These are phyloP conservation scores for Iberis pinnata DNA, from an alignment of 345 rosid genomes.

Conservation along the genomic window DNA sequence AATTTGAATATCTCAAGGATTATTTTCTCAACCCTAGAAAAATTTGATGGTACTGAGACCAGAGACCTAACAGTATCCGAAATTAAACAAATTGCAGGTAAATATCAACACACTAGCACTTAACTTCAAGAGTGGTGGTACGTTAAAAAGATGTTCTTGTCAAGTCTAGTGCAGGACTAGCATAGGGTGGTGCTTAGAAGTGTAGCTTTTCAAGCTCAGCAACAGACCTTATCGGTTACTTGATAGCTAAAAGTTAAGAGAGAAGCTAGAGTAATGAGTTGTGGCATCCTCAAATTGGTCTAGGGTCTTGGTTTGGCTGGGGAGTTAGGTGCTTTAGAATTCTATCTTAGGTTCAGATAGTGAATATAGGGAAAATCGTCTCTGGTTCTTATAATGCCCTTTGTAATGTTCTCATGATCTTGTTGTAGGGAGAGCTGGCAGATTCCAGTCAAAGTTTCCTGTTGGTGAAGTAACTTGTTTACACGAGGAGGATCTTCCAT, in stretches of 20 bases:
- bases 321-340: neutral
- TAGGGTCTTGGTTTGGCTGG: neutral
- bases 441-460: conserved; percentile 82
- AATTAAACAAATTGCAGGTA: conserved; percentile 95
- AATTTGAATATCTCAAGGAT: conserved; percentile 86
- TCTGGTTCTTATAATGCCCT: neutral
- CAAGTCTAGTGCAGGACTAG: neutral
- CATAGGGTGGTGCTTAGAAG: neutral
- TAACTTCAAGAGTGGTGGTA: neutral
- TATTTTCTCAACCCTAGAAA: conserved; percentile 68
- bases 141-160: conserved; percentile 1
- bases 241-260: neutral
- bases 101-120: neutral
- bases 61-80: conserved; percentile 72
- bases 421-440: conserved; percentile 77
- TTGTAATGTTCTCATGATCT: conserved; percentile 10
- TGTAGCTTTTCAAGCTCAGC: conserved; percentile 6
- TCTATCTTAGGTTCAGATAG: neutral
- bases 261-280: neutral
- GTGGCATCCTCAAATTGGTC: neutral
- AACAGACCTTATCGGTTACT: neutral
- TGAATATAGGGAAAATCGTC: neutral
- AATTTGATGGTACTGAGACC: conserved; percentile 64
- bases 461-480: conserved; percentile 92
- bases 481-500: conserved; percentile 49